A percentile compares a stretch with the other conserved stretches of the same genome.
These are phyloP conservation scores for Hypoxylon fragiforme DNA, from an alignment of 495 filamentous ascomycete species.

Conservation along the genomic window DNA sequence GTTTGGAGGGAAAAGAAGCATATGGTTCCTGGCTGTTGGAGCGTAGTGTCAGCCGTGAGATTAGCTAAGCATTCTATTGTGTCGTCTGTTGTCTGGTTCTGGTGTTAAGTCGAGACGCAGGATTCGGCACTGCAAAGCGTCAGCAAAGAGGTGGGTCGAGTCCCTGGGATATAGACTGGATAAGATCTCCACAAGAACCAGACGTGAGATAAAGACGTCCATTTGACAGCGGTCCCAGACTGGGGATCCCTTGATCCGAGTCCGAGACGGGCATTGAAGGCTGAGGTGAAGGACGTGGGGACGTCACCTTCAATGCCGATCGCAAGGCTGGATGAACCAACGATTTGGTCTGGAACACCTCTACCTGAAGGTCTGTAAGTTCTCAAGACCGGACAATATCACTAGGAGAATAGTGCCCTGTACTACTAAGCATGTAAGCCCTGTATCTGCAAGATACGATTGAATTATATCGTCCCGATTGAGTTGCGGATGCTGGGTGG, in stretches of 20 bases:
- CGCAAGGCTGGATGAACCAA: slow-evolving; percentile 12
- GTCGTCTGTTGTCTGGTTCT: not conserved
- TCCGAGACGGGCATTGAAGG: slow-evolving; percentile 34
- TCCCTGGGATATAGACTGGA: slow-evolving; percentile 1
- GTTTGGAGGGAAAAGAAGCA: not conserved
- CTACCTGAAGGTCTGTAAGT: too few species aligned
- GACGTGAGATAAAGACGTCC: slow-evolving; percentile 2
- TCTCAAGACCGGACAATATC: too few species aligned
- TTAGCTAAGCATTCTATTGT: slow-evolving; percentile 21
- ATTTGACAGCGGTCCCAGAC: slow-evolving; percentile 13
- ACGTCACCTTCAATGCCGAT: slow-evolving; percentile 15
- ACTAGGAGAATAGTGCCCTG: too few species aligned
- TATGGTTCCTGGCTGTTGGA: slow-evolving; percentile 11
- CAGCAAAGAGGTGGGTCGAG: slow-evolving; percentile 8
- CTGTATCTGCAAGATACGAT: slow-evolving; percentile 2
- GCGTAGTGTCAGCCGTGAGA: slow-evolving; percentile 21
- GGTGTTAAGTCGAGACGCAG: slow-evolving; percentile 22
- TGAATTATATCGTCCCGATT: slow-evolving; percentile 16
- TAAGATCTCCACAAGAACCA: slow-evolving; percentile 12
- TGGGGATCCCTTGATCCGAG: slow-evolving; percentile 31
- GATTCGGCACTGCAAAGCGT: slow-evolving; percentile 22
- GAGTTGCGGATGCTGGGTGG: slow-evolving; percentile 18
- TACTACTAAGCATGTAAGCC: not conserved
- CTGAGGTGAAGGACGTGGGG: not conserved
- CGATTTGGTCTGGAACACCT: too few species aligned